Evolutionary conservation across 768 basidiomycete species (phyloP).

Genomic region (Mycena crocata): DNA sequence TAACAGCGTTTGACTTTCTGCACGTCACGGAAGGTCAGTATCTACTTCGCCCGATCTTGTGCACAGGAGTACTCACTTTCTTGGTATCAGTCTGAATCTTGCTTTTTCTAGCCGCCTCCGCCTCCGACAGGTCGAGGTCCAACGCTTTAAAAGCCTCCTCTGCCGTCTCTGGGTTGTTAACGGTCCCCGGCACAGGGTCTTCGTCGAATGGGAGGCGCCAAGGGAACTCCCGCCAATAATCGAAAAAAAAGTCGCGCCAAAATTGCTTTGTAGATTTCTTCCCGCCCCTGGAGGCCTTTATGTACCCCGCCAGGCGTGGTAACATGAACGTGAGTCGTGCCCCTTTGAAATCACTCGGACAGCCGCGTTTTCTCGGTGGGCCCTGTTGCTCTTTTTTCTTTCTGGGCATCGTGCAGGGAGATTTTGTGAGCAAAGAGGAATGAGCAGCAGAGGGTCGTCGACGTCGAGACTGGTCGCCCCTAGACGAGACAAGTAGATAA

Average conservation of each 20-base stretch:
- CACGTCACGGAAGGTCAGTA: not conserved
- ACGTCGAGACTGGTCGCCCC: too few relatives aligned
- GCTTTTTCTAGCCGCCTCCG: not conserved
- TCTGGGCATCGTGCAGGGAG: not conserved
- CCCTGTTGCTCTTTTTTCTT: not conserved
- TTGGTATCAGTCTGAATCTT: not conserved
- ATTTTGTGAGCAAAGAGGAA: too few relatives aligned
- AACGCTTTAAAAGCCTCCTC: not conserved
- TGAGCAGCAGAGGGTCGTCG: too few relatives aligned
- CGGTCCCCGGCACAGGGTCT: not conserved
- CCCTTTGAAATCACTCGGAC: not conserved
- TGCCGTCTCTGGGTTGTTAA: too few relatives aligned
- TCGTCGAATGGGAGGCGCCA: not conserved
- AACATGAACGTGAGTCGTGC: not conserved
- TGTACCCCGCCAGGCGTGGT: not conserved
- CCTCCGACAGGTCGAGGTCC: not conserved
- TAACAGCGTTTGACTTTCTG: slow-evolving; percentile 18
- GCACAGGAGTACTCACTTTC: not conserved
- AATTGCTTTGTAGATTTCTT: not conserved
- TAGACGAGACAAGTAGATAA: too few relatives aligned
- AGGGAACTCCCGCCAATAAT: too few relatives aligned
- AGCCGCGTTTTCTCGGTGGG: not conserved
- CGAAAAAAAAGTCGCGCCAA: not conserved
- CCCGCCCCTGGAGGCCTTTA: not conserved
- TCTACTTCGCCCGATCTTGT: accelerated